phyloP scores from a whole-genome alignment of 2,329 filamentous ascomycete species.

The Ampelomyces quisqualis region DNA sequence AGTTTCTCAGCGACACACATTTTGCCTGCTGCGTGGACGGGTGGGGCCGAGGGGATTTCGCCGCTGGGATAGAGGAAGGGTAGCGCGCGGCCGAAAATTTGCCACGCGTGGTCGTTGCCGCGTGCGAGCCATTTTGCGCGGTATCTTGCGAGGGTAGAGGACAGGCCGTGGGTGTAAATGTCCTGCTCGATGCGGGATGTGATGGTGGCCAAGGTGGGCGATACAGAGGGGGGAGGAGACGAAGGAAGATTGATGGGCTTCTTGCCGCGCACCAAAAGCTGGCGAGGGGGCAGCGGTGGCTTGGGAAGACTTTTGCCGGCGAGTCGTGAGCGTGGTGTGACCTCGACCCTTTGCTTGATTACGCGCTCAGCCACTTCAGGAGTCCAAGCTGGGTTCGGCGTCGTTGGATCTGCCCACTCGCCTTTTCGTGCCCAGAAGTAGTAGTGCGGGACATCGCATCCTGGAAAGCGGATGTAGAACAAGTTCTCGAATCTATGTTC shows the following conservation, averaged over 20 bases:
- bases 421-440: constrained; percentile 31
- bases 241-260: constrained; percentile 1
- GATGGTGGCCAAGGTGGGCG: constrained; percentile 5
- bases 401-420: constrained; percentile 27
- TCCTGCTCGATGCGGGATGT: constrained; percentile 19
- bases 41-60: constrained; percentile 22
- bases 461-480: constrained; percentile 31
- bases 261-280: constrained; percentile 9
- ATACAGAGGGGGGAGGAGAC: not conserved
- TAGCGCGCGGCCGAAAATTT: constrained; percentile 11
- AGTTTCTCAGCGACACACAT: constrained; percentile 28
- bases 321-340: not conserved
- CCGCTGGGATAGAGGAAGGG: constrained; percentile 21
- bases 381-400: constrained; percentile 18
- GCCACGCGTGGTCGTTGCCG: constrained; percentile 20
- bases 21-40: constrained; percentile 6
- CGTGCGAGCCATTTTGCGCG: constrained; percentile 9
- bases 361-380: not conserved
- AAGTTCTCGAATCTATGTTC: constrained; percentile 18
- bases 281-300: not conserved
- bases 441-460: constrained; percentile 36
- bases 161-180: constrained; percentile 16
- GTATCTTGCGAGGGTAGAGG: constrained; percentile 8
- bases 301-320: not conserved
- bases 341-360: too few species aligned